Evolutionary conservation across 345 rosid species (phyloP), one percentile per base, ranked within the genome.

Genomic region (Brassica carinata): DNA sequence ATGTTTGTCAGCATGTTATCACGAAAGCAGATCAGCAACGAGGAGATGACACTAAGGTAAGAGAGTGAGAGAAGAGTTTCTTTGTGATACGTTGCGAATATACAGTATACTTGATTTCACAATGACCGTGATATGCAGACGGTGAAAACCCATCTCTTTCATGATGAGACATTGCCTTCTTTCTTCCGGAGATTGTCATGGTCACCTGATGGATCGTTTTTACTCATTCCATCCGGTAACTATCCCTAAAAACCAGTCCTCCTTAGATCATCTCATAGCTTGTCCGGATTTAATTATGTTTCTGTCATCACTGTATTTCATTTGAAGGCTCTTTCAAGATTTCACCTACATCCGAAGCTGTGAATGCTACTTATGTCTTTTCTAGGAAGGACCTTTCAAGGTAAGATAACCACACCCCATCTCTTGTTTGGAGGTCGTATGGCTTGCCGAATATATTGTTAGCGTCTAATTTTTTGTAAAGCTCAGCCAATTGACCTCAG

Each of bases 131-230:
- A 70, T 76, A 73, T 80, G 80, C 91, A 95, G 97, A 67, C 87
- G 63, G 58, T 80, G 1, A 95, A 89, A 86, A 85, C 62, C 71
- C 90, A 92, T 83, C 97, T 96, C 77, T 96, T 96, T 88, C 97
- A 85, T 65, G 99, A 96, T 77, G 99, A 96, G 83, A 96, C 99
- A 31, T 76, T 96, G 78, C 94, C 94, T 4, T 93, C 99, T 71
- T 93, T 96, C 88, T 96, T 96, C 80, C 85, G 98, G 83, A 90
- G 99, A 92, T 85, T 96, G 79, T 92, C 98, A 18, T 96, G 99
- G 98, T 94, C 99, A 58, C 98, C 96, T 83, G 99, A 93, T 90
- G 99, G 99, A 61, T 92, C 96, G 1, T 93, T 96, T 86, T 85
- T 96, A 83, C 91, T 96, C 77, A 88, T 79, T 74, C 99, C 98